Evolutionary conservation across 345 rosid genomes (phyloP), one percentile per base, ranked within the genome.

Genomic region (Linum tenue): DNA sequence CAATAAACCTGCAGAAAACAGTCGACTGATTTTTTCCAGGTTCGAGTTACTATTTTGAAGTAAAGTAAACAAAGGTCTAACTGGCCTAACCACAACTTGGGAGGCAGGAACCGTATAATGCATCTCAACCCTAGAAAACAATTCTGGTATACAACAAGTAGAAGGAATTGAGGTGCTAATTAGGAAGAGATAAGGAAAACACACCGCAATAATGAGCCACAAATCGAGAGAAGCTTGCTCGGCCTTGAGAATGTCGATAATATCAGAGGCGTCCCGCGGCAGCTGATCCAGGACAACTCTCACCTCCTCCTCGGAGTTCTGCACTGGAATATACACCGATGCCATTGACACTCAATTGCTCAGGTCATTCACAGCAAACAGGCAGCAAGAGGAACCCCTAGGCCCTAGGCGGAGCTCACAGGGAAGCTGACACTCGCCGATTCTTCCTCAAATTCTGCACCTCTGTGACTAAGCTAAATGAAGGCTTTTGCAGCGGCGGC

Each of bases 201-300:
- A 42, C 53, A 92, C 98, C 73, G 99, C 97, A 64, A 94, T 94
- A 67, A 90, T 80, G 70, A 94, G 96, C 99, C 99, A 94, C 77
- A 94, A 91, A 82, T 88, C 87, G 71, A 88, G 96, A 72, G 97
- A 95, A 55, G 99, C 99, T 82, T 94, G 99, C 73, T 94, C 99
- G 70, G 96, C 99, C 78, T 94, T 94, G 66, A 90, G 99, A 77
- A 94, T 90, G 71, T 94, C 99, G 40, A 94, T 92, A 67, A 94
- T 94, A 71, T 94, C 99, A 58, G 97, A 85, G 64, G 99, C 96
- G 57, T 94, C 97, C 14, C 97, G 77, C 5, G 99, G 99, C 36
- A 94, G 99, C 78, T 94, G 99, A 76, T 94, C 95, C 68, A 94
- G 88, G 59, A 84, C 78, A 76, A 94, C 97, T 72, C 97, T 81